These are phyloP conservation scores for Triangularia verruculosa DNA, from an alignment of 2,329 filamentous ascomycete genomes.

Conservation along the genomic window DNA sequence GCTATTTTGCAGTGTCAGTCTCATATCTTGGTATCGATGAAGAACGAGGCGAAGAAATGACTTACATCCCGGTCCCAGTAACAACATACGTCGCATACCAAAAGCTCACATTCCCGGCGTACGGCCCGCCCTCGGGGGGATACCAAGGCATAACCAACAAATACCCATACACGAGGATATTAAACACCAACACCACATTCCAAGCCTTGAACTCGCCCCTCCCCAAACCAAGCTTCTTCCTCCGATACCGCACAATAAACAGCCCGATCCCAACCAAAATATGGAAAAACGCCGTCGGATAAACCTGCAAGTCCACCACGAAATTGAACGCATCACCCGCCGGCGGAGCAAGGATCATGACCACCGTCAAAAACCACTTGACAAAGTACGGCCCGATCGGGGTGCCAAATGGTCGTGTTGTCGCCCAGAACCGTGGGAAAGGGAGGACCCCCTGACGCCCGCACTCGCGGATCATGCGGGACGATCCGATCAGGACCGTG, in stretches of 20 bases:
- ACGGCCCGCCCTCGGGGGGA: slow-evolving; percentile 57
- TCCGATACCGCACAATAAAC: slow-evolving; percentile 54
- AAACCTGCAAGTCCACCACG: slow-evolving; percentile 52
- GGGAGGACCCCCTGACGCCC: slow-evolving; percentile 61
- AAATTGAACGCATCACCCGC: slow-evolving; percentile 65
- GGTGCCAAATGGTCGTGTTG: slow-evolving; percentile 60
- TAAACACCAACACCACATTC: slow-evolving; percentile 57
- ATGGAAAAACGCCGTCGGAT: slow-evolving; percentile 58
- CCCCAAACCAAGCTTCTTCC: slow-evolving; percentile 48
- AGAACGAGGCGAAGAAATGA: slow-evolving; percentile 24
- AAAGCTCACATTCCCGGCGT: slow-evolving; percentile 66
- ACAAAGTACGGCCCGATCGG: slow-evolving; percentile 57
- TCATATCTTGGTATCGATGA: too few species aligned
- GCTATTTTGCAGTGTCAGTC: slow-evolving; percentile 6
- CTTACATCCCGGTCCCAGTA: slow-evolving; percentile 62
- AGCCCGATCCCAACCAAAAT: slow-evolving; percentile 56
- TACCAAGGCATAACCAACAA: slow-evolving; percentile 70
- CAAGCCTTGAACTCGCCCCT: slow-evolving; percentile 56
- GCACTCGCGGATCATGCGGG: slow-evolving; percentile 57
- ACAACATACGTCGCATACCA: slow-evolving; percentile 71
- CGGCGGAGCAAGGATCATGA: slow-evolving; percentile 60
- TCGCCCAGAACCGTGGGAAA: slow-evolving; percentile 57
- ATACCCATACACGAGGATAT: slow-evolving; percentile 57
- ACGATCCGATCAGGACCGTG: slow-evolving; percentile 53
- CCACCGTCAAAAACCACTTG: slow-evolving; percentile 53